Percentiles rank a stretch among this genome's conserved stretches.
Conservation (phyloP, 129 eudicot genomes). For the Rutidosis leptorrhynchoides region DNA sequence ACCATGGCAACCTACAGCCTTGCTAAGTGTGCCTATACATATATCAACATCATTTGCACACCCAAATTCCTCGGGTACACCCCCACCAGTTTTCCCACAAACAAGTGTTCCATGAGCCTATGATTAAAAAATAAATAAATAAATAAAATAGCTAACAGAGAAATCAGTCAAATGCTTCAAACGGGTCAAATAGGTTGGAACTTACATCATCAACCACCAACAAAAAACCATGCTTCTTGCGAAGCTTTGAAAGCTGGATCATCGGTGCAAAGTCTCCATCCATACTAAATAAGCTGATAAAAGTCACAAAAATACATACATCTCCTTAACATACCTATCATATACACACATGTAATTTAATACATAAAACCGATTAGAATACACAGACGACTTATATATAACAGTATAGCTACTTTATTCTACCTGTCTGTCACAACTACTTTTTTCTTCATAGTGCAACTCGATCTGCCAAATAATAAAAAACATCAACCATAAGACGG, state of each 20-base stretch:
- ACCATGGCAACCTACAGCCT: constrained; percentile 99
- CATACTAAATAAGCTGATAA: constrained; percentile 97
- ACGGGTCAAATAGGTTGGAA: background rate
- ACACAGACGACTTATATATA: background rate
- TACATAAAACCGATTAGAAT: background rate
- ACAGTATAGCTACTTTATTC: too few relatives aligned
- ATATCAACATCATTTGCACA: constrained; percentile 88
- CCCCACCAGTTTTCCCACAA: constrained; percentile 92
- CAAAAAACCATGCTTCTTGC: constrained; percentile 86
- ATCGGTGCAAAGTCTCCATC: constrained; percentile 99
- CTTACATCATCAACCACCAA: constrained; percentile 98
- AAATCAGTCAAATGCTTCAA: background rate
- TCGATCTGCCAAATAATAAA: constrained; percentile 50
- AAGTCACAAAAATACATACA: constrained; percentile 33
- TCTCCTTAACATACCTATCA: constrained; percentile 32
- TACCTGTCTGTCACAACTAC: constrained; percentile 96
- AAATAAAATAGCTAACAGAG: background rate
- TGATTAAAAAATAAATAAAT: background rate
- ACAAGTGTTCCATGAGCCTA: constrained; percentile 99
- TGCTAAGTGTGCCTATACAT: constrained; percentile 96
- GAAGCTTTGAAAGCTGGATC: constrained; percentile 83
- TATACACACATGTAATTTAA: constrained; percentile 23
- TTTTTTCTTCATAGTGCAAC: constrained; percentile 66
- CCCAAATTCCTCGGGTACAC: constrained; percentile 80
- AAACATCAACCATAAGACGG: constrained; percentile 14